phyloP scores from a whole-genome alignment of 768 basidiomycete species.

The Ramaria sp. region DNA sequence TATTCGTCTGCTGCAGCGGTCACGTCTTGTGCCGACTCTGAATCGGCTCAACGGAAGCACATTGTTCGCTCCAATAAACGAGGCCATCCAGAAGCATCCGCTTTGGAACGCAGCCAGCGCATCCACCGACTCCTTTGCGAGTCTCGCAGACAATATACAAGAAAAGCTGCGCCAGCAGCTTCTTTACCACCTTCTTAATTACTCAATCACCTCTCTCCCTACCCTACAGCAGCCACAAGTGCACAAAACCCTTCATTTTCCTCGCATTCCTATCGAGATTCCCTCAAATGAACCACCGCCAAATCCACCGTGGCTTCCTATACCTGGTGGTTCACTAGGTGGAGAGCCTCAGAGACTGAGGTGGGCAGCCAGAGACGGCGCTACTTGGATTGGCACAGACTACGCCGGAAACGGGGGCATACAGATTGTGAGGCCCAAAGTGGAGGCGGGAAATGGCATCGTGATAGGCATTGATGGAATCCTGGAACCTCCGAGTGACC shows the following conservation, averaged over 20 bases:
- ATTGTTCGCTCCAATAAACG: conserved; percentile 92
- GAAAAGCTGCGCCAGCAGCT: conserved; percentile 81
- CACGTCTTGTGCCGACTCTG: conserved; percentile 84
- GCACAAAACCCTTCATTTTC: conserved; percentile 61
- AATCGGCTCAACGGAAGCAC: conserved; percentile 78
- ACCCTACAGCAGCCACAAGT: conserved; percentile 29
- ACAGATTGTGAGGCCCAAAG: conserved; percentile 44
- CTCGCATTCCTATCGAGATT: conserved; percentile 44
- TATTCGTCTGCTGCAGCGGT: conserved; percentile 65
- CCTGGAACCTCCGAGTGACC: conserved; percentile 59
- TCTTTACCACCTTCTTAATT: conserved; percentile 90
- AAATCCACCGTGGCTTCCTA: conserved; percentile 76
- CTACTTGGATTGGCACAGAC: conserved; percentile 60
- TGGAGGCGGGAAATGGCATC: conserved; percentile 63
- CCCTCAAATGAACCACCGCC: conserved; percentile 64
- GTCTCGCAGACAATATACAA: conserved; percentile 64
- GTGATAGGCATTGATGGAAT: conserved; percentile 68
- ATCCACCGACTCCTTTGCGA: conserved; percentile 24
- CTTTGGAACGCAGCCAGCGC: conserved; percentile 1
- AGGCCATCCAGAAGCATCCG: conserved; percentile 49
- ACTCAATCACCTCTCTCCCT: conserved; percentile 43
- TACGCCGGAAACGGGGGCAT: conserved; percentile 70
- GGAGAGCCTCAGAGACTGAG: conserved; percentile 75
- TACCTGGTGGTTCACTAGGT: conserved; percentile 73
- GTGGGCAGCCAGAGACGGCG: conserved; percentile 37